These are phyloP conservation scores for Amanita exitialis DNA, from an alignment of 768 basidiomycete species.

Conservation along the genomic window DNA sequence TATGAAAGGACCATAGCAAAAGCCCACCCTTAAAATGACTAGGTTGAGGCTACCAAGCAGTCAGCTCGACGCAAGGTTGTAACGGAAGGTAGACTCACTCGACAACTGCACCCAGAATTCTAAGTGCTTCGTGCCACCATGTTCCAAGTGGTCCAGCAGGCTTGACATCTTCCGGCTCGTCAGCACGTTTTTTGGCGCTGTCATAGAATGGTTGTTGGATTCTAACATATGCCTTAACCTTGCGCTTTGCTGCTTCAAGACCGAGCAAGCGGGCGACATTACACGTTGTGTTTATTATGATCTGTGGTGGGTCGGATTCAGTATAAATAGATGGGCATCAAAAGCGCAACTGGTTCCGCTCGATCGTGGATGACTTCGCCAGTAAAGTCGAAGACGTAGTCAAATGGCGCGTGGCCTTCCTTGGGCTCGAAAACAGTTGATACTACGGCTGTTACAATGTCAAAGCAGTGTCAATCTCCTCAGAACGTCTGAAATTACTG, in stretches of 20 bases:
- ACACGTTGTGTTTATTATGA: constrained; percentile 71
- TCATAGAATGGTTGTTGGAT: constrained; percentile 75
- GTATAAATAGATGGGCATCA: constrained; percentile 4
- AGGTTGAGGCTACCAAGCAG: constrained; percentile 54
- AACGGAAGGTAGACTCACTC: constrained; percentile 33
- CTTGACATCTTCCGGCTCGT: constrained; percentile 69
- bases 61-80: constrained; percentile 5
- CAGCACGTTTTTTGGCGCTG: constrained; percentile 50
- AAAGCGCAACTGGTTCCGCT: constrained; percentile 51
- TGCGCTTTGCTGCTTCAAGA: constrained; percentile 68
- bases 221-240: constrained; percentile 71
- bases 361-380: constrained; percentile 74
- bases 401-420: constrained; percentile 56
- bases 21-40: constrained; percentile 65
- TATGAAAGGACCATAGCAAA: constrained; percentile 75
- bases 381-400: constrained; percentile 79
- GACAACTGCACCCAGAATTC: constrained; percentile 63
- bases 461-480: constrained; percentile 9
- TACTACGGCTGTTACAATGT: constrained; percentile 43
- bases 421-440: constrained; percentile 62
- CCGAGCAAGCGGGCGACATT: constrained; percentile 59
- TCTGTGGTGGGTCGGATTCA: constrained; percentile 27
- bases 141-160: constrained; percentile 60
- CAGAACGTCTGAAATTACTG: constrained; percentile 30
- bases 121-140: constrained; percentile 86